Base-by-base conservation (phyloP, 2,329 filamentous ascomycete species). In the Madurella fahalii region DNA sequence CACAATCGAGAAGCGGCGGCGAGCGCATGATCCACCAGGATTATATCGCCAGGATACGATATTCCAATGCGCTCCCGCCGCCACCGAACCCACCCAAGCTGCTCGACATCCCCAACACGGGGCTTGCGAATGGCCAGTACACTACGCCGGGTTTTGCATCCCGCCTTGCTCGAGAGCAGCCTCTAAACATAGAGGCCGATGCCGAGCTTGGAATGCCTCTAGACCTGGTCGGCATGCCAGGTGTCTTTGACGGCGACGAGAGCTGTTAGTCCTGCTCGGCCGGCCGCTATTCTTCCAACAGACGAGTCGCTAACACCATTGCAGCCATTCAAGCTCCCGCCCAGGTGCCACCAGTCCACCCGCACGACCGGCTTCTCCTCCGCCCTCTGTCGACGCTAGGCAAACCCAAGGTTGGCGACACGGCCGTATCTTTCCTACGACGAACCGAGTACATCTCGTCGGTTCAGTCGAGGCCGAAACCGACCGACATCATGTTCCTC, bases 191-290 rank as follows among this genome's bases (percentile, higher is more conserved):
- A 58, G 94, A 99, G 73, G 91, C 91, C 31, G 94, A 99, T 81
- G 94, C 92, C 9, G 94, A 99, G 76, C 82, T 97, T 64, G 94
- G 94, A 54, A 97, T 99, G 94, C 91, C 92, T 56, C 84, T 99
- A 68, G 93, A 97, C 70, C 75, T 99, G 63, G 88, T 97, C 54
- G 94, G 94, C 66, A 90, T 97, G 75, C 93, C 93, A 7, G 91
- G 92, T 31, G 86, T 97, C 54, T 96, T 97, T 67, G 86, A 97
- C 66, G 93, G 92, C 55, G 91, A 97, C 70, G 93, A 97, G 77
- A 87, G 87, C 74, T 90, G 92, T 96, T 79, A 70, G 79, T 74
- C 16, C 37, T 5, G 17, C 54, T 40, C 20, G 15, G 44, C 50
- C n/a, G 31, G 48, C 34, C 41, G 58, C 59, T 40, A 18, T 17